Percentiles rank a stretch among this genome's conserved stretches.
phyloP scores from a whole-genome alignment of 1,139 yeast species.

The Hemisphaericaspora xylanilytica region DNA sequence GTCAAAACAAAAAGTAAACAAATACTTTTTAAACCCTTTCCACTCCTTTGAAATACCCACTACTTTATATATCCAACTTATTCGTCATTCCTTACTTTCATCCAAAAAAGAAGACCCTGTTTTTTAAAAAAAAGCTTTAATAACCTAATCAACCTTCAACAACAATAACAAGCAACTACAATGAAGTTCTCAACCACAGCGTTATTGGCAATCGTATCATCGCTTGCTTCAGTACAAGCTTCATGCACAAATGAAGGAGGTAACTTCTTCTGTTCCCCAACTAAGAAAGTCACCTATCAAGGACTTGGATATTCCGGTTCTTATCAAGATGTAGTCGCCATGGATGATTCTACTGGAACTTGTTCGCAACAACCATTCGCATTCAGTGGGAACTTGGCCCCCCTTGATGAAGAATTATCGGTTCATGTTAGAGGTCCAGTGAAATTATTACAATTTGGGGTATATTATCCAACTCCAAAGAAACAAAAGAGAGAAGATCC shows the following conservation, averaged over 20 bases:
- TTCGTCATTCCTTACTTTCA: slow-evolving; percentile 6
- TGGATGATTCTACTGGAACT: slow-evolving; percentile 44
- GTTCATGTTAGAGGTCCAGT: slow-evolving; percentile 83
- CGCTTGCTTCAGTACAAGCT: slow-evolving; percentile 13
- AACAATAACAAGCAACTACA: no score
- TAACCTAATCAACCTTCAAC: no score
- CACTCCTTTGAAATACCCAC: not conserved
- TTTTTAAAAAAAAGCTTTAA: no score
- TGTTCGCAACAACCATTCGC: slow-evolving; percentile 53
- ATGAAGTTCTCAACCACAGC: slow-evolving; percentile 17
- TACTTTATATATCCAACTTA: slow-evolving; percentile 1
- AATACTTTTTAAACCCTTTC: no score
- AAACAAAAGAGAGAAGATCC: slow-evolving; percentile 34
- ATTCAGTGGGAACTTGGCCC: slow-evolving; percentile 65
- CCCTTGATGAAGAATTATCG: slow-evolving; percentile 67
- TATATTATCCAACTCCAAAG: slow-evolving; percentile 47
- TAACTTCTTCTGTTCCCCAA: slow-evolving; percentile 78
- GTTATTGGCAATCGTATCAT: slow-evolving; percentile 13
- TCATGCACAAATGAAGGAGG: slow-evolving; percentile 36
- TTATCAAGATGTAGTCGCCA: slow-evolving; percentile 57
- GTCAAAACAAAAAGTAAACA: no score
- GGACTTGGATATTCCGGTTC: slow-evolving; percentile 69
- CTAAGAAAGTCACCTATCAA: slow-evolving; percentile 63
- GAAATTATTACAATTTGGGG: slow-evolving; percentile 60
- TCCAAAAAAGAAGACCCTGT: no score